These are phyloP conservation scores for Taxillus chinensis DNA, from an alignment of 164 flowering plant species.

Conservation along the genomic window DNA sequence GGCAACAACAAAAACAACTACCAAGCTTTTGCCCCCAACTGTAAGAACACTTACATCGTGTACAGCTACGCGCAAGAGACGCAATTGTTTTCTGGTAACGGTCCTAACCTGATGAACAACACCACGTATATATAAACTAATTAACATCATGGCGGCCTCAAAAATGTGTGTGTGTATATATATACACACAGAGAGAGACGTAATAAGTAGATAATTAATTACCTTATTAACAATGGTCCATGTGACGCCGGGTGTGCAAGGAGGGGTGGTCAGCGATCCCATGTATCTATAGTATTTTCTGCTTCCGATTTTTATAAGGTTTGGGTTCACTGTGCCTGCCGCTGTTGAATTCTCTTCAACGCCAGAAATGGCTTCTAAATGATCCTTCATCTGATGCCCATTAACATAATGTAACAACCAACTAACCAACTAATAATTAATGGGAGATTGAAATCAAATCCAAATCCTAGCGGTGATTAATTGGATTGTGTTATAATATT, in stretches of 20 bases:
- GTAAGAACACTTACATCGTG: constrained; percentile 36
- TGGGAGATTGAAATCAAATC: too few species aligned
- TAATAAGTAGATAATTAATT: too few species aligned
- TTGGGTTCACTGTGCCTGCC: constrained; percentile 18
- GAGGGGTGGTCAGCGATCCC: constrained; percentile 42
- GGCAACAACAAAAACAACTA: not conserved
- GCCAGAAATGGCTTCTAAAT: constrained; percentile 14
- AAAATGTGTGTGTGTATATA: too few species aligned
- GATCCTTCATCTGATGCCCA: constrained; percentile 15
- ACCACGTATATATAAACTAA: too few species aligned
- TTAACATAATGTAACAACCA: too few species aligned
- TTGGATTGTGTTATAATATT: not conserved
- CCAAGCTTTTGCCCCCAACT: too few species aligned
- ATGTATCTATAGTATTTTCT: constrained; percentile 22
- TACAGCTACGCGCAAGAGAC: constrained; percentile 33
- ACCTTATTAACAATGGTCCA: constrained; percentile 54
- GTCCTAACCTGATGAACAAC: constrained; percentile 31
- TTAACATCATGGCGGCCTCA: too few species aligned
- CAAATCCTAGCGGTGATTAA: too few species aligned
- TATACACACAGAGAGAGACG: too few species aligned
- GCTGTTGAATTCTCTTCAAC: not conserved
- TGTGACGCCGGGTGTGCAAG: constrained; percentile 39
- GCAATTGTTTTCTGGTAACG: constrained; percentile 32
- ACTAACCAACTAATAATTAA: too few species aligned
- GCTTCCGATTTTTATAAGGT: constrained; percentile 12